Evolutionary conservation across 139 green algal species (phyloP).

Genomic region (Coelastrella sp.): DNA sequence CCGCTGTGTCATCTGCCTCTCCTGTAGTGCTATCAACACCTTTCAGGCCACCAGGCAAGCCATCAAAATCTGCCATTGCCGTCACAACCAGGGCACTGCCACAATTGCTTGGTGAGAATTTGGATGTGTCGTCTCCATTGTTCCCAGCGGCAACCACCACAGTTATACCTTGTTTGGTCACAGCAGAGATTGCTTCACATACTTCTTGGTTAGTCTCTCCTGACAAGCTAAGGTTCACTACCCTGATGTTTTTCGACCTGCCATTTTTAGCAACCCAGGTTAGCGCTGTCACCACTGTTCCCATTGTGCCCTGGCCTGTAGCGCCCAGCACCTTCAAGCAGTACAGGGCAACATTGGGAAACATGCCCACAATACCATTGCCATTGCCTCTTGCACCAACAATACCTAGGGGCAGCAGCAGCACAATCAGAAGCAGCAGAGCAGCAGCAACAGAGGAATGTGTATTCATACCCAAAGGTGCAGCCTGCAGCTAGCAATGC

Average conservation of each 20-base stretch:
- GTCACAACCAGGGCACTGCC: slow-evolving; percentile 14
- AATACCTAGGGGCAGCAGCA: slow-evolving; percentile 29
- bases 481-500: not conserved
- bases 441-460: not conserved
- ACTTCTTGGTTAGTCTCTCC: slow-evolving; percentile 27
- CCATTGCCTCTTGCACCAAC: slow-evolving; percentile 2
- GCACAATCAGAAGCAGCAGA: not conserved
- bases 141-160: slow-evolving; percentile 39
- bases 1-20: slow-evolving; percentile 26
- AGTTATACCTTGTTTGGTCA: slow-evolving; percentile 36
- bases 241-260: slow-evolving; percentile 13
- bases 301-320: slow-evolving; percentile 34
- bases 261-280: slow-evolving; percentile 45
- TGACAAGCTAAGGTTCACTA: slow-evolving; percentile 42
- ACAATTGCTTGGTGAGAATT: slow-evolving; percentile 17
- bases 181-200: slow-evolving; percentile 30
- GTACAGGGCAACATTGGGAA: slow-evolving; percentile 12
- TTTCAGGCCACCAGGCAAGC: not conserved
- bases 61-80: slow-evolving; percentile 41
- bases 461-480: not conserved
- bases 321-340: slow-evolving; percentile 41
- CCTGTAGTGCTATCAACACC: not conserved
- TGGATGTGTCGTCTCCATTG: slow-evolving; percentile 34
- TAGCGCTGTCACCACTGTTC: slow-evolving; percentile 27
- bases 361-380: slow-evolving; percentile 30